These are phyloP conservation scores for Casuarina glauca DNA, from an alignment of 306 rosid genomes.

Conservation along the genomic window DNA sequence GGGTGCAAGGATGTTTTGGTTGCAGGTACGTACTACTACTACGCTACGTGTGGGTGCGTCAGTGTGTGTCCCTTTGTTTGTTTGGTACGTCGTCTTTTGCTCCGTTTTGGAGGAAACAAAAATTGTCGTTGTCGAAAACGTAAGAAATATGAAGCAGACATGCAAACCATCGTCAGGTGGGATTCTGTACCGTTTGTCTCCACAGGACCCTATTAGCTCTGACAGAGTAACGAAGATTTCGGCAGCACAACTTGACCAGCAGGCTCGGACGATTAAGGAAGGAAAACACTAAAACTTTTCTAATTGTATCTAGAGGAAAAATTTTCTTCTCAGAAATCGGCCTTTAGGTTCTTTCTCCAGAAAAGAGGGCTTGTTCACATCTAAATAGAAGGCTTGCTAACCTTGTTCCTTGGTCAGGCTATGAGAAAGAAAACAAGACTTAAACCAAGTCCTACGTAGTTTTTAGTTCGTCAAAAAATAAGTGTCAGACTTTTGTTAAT, in stretches of 20 bases:
- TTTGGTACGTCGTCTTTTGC: conserved; percentile 21
- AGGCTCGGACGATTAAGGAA: neutral
- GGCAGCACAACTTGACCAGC: conserved; percentile 13
- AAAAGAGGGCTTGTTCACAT: no score
- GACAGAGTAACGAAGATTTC: neutral
- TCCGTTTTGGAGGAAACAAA: conserved; percentile 14
- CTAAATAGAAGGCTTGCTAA: no score
- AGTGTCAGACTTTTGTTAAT: no score
- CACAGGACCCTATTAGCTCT: neutral
- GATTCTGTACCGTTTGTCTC: conserved; percentile 34
- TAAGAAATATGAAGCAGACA: conserved; percentile 10
- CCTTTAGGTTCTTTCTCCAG: no score
- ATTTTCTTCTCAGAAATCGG: no score
- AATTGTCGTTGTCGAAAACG: conserved; percentile 18
- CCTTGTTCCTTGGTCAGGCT: no score
- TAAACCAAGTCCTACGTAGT: no score
- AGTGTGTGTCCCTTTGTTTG: neutral
- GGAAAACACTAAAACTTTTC: neutral
- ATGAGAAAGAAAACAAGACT: no score
- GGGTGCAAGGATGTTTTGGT: conserved; percentile 29
- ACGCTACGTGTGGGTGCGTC: neutral
- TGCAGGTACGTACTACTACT: conserved; percentile 24
- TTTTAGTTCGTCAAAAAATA: no score
- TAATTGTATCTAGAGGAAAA: no score
- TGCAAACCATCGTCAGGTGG: conserved; percentile 13